phyloP scores from a whole-genome alignment of 2,329 filamentous ascomycete species.

The Aquanectria penicillioides region DNA sequence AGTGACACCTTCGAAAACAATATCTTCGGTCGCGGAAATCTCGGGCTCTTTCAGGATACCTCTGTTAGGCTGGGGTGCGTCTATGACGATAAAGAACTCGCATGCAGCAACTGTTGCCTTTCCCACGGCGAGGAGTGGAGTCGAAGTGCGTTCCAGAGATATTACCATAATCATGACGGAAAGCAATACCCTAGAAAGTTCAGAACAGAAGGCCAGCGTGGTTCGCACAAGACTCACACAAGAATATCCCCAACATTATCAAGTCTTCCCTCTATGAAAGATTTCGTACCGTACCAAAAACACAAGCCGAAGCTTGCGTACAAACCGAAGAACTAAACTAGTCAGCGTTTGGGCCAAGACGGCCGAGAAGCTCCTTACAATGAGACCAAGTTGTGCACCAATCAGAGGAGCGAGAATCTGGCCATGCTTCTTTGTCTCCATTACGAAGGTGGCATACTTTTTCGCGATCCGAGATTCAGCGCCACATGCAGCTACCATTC shows the following conservation, averaged over 20 bases:
- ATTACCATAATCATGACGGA: conserved; percentile 68
- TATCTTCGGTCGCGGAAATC: conserved; percentile 51
- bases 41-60: conserved; percentile 50
- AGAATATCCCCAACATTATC: conserved; percentile 63
- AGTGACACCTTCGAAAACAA: conserved; percentile 68
- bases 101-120: conserved; percentile 68
- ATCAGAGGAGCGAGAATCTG: conserved; percentile 61
- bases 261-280: conserved; percentile 58
- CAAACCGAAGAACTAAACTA: conserved; percentile 60
- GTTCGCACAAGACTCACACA: conserved; percentile 53
- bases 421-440: conserved; percentile 62
- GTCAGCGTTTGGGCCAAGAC: conserved; percentile 20
- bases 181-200: conserved; percentile 56
- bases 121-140: conserved; percentile 66
- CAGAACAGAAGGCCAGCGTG: neutral
- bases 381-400: conserved; percentile 61
- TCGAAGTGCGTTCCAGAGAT: conserved; percentile 66
- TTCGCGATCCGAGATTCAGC: conserved; percentile 64
- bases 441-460: conserved; percentile 65
- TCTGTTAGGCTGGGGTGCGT: conserved; percentile 53
- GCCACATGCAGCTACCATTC: conserved; percentile 71
- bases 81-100: conserved; percentile 66
- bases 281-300: conserved; percentile 71
- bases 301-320: conserved; percentile 64
- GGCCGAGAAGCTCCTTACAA: conserved; percentile 44